Conservation (phyloP, 2,329 filamentous ascomycete species). For the Aspergillus caelatus region DNA sequence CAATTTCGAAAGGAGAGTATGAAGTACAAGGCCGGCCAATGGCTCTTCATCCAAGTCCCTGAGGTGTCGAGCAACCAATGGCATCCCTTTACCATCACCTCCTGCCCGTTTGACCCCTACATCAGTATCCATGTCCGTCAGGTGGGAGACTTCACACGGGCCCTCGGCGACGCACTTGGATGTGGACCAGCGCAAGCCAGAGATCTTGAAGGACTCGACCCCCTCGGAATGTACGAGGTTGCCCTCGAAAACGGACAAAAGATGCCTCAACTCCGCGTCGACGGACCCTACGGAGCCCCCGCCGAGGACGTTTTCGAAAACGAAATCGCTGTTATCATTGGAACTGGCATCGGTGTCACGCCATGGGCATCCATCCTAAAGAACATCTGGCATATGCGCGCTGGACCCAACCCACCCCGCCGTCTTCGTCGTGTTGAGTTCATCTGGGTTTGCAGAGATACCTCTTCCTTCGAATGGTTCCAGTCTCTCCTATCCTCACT, state of each 20-base stretch:
- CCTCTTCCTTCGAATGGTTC: slow-evolving; percentile 97
- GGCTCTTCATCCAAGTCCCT: slow-evolving; percentile 94
- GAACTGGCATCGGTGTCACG: slow-evolving; percentile 83
- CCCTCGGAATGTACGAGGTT: slow-evolving; percentile 96
- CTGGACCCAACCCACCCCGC: slow-evolving; percentile 83
- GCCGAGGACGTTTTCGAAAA: slow-evolving; percentile 98
- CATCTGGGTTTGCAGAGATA: slow-evolving; percentile 98
- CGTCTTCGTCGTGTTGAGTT: slow-evolving; percentile 95
- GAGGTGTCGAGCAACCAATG: slow-evolving; percentile 87
- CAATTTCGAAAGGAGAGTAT: slow-evolving; percentile 96
- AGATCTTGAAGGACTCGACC: slow-evolving; percentile 87
- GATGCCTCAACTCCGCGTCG: slow-evolving; percentile 87
- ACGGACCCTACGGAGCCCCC: slow-evolving; percentile 94
- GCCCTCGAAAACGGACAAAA: slow-evolving; percentile 89
- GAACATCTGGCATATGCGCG: slow-evolving; percentile 96
- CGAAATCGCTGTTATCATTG: slow-evolving; percentile 76
- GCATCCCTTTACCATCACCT: slow-evolving; percentile 99
- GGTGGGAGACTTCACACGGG: slow-evolving; percentile 92
- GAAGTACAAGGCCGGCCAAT: slow-evolving; percentile 97
- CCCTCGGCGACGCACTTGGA: slow-evolving; percentile 94
- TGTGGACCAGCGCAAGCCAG: slow-evolving; percentile 85
- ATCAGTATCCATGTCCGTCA: slow-evolving; percentile 93
- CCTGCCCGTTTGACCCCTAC: slow-evolving; percentile 93
- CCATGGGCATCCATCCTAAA: slow-evolving; percentile 87
- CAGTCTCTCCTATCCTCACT: slow-evolving; percentile 89